A percentile compares a stretch with the other conserved stretches of the same genome.
Evolutionary conservation across 2,329 filamentous ascomycete genomes (phyloP).

Genomic region (Byssoonygena ceratinophila): DNA sequence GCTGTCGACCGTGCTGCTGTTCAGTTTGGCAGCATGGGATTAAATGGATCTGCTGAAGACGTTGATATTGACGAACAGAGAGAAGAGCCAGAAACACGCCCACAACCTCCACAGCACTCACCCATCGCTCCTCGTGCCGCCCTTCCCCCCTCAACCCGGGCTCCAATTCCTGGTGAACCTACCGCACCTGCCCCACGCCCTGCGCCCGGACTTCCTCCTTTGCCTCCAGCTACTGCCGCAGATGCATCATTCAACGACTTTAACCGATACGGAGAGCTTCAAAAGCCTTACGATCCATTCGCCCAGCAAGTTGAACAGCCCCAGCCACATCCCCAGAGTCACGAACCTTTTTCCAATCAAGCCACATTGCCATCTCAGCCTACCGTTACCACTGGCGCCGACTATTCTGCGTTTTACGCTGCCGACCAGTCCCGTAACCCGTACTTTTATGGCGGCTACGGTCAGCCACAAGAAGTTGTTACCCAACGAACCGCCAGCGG

Average conservation of each 20-base stretch:
- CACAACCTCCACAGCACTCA: slow-evolving; percentile 86
- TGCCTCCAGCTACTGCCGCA: slow-evolving; percentile 44
- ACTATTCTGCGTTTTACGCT: slow-evolving; percentile 80
- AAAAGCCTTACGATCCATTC: slow-evolving; percentile 84
- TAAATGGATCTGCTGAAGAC: slow-evolving; percentile 64
- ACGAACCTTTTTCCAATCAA: slow-evolving; percentile 46
- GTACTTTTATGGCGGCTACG: slow-evolving; percentile 60
- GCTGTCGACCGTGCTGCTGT: slow-evolving; percentile 87
- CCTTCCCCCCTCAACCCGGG: slow-evolving; percentile 56
- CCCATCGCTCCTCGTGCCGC: slow-evolving; percentile 78
- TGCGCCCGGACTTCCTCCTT: slow-evolving; percentile 52
- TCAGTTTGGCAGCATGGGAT: slow-evolving; percentile 89
- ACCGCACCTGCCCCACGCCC: slow-evolving; percentile 46
- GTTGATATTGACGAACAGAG: slow-evolving; percentile 82
- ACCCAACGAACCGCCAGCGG: slow-evolving; percentile 61
- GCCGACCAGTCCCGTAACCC: slow-evolving; percentile 61
- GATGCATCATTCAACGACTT: slow-evolving; percentile 41
- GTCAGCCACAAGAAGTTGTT: slow-evolving; percentile 62
- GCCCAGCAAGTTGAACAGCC: slow-evolving; percentile 53
- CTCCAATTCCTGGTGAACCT: slow-evolving; percentile 30
- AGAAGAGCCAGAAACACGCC: slow-evolving; percentile 88
- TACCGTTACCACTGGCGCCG: slow-evolving; percentile 49
- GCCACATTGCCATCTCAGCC: slow-evolving; percentile 54
- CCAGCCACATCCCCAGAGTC: slow-evolving; percentile 43
- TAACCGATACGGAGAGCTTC: slow-evolving; percentile 47